Evolutionary conservation across 1,139 yeast genomes (phyloP), one percentile per base, ranked within the genome.

Genomic region (Suhomyces ambrosiae): DNA sequence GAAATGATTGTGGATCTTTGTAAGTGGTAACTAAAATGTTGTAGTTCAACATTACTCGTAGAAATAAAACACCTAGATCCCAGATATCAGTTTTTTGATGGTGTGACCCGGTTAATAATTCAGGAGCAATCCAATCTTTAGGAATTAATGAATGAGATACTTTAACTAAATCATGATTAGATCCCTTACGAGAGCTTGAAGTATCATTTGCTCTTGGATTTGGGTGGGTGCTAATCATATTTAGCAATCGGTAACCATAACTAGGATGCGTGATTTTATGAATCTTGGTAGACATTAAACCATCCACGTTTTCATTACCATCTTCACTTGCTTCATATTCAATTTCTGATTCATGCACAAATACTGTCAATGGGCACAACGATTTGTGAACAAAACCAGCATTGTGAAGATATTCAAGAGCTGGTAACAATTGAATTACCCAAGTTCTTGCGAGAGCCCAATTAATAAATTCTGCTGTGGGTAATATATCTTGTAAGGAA

Each of bases 21-120:
- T 67, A 86, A 8, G 74, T 75, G 10, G 72, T 61, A 1, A 75
- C 64, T 0, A 82, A 42, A 3, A 56, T 45, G 33, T 60, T 53
- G 33, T 53, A 55, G 7, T 95, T 95, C 29, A 81, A 66, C 56
- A 89, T 77, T 52, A 88, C 73, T 45, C 86, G 79, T 18, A 86
- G 65, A 50, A 92, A 82, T 4, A 86, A 61, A 0, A 86, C 87
- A 3, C 97, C 98, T 33, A 90, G 65, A 50, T 86, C 86, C 96
- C 97, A 92, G 5, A 94, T 83, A 62, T 94, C 98, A 0, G 96
- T 82, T 54, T 88, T 87, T 30, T 87, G 69, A 40, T 83, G 86
- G 8, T 84, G 82, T 12, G 60, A 49, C 26, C 58, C 65, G 3
- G 67, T 63, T 5, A 60, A 53, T 11, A 84, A 52, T 54, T 89